Percentiles rank a stretch among this genome's conserved stretches.
Evolutionary conservation across 2,329 filamentous ascomycete species (phyloP).

Genomic region (Penicillium brevicompactum): DNA sequence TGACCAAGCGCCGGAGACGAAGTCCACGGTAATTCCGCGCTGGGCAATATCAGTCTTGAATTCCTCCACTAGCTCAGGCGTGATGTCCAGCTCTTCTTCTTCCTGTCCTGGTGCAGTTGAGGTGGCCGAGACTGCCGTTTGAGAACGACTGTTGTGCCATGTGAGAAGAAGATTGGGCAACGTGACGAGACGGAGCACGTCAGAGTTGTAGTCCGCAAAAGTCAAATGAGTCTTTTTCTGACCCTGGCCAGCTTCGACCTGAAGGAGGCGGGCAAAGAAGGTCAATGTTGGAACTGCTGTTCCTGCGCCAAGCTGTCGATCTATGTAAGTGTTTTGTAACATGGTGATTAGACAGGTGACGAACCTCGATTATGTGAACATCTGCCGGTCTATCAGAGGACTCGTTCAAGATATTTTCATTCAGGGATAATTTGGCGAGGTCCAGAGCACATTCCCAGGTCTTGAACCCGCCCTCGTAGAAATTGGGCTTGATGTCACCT

Average conservation of each 20-base stretch:
- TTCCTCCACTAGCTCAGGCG: constrained; percentile 46
- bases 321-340: neutral
- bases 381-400: constrained; percentile 14
- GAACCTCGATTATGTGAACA: constrained; percentile 47
- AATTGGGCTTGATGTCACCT: constrained; percentile 60
- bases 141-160: constrained; percentile 43
- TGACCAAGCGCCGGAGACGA: constrained; percentile 64
- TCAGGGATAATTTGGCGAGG: constrained; percentile 48
- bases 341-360: constrained; percentile 4
- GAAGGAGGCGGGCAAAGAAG: constrained; percentile 56
- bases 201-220: constrained; percentile 63
- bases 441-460: constrained; percentile 69
- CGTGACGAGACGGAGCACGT: constrained; percentile 62
- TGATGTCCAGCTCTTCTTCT: constrained; percentile 51
- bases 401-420: constrained; percentile 18
- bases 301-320: constrained; percentile 61
- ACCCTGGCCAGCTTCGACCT: constrained; percentile 11
- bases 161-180: constrained; percentile 63
- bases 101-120: constrained; percentile 7
- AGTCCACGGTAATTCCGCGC: constrained; percentile 52
- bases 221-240: constrained; percentile 52
- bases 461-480: constrained; percentile 70
- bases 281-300: constrained; percentile 61
- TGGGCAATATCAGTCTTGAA: constrained; percentile 49
- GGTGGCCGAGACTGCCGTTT: neutral